Conservation (phyloP, 495 filamentous ascomycete genomes). For the Podospora pseudopauciseta region DNA sequence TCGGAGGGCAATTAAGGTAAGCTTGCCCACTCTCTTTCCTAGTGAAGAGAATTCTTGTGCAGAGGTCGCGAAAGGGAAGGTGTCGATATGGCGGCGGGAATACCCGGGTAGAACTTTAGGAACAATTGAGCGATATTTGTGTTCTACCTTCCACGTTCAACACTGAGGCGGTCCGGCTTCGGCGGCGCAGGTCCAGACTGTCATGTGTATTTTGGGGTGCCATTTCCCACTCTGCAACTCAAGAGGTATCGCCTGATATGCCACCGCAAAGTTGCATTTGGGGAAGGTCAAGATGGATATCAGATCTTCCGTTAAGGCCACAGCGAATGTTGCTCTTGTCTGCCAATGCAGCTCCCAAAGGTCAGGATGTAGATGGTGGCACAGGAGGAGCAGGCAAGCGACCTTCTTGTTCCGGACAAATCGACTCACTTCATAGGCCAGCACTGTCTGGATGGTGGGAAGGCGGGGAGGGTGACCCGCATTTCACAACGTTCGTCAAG, state of each 20-base stretch:
- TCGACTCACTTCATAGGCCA: not conserved
- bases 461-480: not conserved
- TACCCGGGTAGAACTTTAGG: not conserved
- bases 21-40: too few relatives aligned
- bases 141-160: not conserved
- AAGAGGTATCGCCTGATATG: not conserved
- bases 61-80: too few relatives aligned
- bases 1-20: too few relatives aligned
- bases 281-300: not conserved
- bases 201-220: not conserved
- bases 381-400: not conserved
- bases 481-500: not conserved
- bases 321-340: not conserved
- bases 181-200: not conserved
- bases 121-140: not conserved
- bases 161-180: not conserved
- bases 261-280: not conserved
- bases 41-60: too few relatives aligned
- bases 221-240: not conserved
- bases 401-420: constrained; percentile 4
- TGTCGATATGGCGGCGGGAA: not conserved
- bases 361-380: not conserved
- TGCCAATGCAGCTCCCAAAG: not conserved
- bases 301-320: too few relatives aligned
- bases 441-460: not conserved